These are phyloP conservation scores for Chimonanthus salicifolius DNA, from an alignment of 164 flowering plant species.

Conservation along the genomic window DNA sequence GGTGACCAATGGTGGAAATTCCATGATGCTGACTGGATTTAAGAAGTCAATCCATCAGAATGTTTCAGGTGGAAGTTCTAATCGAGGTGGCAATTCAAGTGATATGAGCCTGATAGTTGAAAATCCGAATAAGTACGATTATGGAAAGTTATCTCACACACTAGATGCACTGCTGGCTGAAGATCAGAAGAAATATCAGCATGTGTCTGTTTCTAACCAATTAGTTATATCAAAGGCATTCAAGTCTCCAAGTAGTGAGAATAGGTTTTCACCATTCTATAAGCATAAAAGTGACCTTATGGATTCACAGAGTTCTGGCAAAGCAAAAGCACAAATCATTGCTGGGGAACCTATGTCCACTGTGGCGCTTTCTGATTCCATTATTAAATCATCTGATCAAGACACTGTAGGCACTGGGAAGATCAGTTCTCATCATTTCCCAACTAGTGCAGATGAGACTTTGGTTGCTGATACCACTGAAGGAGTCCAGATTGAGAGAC, in stretches of 20 bases:
- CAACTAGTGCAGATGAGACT: conserved; percentile 10
- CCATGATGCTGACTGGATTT: conserved; percentile 51
- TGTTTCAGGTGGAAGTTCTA: conserved; percentile 25
- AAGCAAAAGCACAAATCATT: conserved; percentile 7
- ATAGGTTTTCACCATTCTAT: conserved; percentile 5
- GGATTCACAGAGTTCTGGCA: conserved; percentile 7
- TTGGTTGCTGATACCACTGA: conserved; percentile 11
- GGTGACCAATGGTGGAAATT: conserved; percentile 36
- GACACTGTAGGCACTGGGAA: conserved; percentile 13
- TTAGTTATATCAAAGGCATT: conserved; percentile 13
- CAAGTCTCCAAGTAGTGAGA: conserved; percentile 1
- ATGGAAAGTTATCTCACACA: conserved; percentile 58
- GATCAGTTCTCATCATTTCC: background rate
- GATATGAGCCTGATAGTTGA: conserved; percentile 78
- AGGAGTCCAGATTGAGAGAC: conserved; percentile 18
- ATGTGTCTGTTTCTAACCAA: conserved; percentile 15
- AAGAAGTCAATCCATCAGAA: conserved; percentile 26
- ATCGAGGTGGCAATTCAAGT: conserved; percentile 42
- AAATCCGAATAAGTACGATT: conserved; percentile 51
- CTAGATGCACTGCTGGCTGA: conserved; percentile 54
- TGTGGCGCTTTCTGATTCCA: conserved; percentile 15
- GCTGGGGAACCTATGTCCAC: conserved; percentile 4
- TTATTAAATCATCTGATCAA: conserved; percentile 2
- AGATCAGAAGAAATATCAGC: conserved; percentile 26
- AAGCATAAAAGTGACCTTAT: background rate